phyloP scores from a whole-genome alignment of 148 eudicot genomes.

The Polygonum aviculare region DNA sequence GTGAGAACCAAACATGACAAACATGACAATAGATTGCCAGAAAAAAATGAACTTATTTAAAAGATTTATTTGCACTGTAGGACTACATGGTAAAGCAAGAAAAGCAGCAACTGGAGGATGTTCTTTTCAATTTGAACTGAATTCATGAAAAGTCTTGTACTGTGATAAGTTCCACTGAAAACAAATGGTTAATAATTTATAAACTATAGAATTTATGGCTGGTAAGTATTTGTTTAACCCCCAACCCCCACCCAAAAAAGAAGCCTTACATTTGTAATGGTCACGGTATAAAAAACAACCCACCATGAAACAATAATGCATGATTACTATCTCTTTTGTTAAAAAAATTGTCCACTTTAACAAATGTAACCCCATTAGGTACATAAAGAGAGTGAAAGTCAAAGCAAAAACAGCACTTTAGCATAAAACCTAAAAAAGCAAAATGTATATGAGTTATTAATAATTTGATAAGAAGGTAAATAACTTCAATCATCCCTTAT shows the following conservation, averaged over 20 bases:
- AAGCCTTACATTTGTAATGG: background rate
- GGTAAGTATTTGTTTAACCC: too few species aligned
- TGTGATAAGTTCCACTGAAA: background rate
- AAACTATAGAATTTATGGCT: background rate
- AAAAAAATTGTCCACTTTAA: conserved; percentile 71
- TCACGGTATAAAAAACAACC: background rate
- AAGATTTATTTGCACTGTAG: background rate
- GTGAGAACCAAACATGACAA: background rate
- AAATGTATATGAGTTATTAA: background rate
- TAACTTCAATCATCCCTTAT: background rate
- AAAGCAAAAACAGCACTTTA: background rate
- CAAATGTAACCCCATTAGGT: conserved; percentile 79
- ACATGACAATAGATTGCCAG: background rate
- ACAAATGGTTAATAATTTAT: background rate
- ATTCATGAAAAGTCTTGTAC: background rate
- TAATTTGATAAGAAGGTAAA: background rate
- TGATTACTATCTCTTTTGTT: conserved; percentile 74
- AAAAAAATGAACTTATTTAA: background rate
- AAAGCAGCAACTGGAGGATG: background rate
- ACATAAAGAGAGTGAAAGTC: conserved; percentile 37
- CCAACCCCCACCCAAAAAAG: too few species aligned
- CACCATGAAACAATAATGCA: conserved; percentile 81
- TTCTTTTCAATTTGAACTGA: background rate
- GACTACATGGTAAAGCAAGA: background rate
- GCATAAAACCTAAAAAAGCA: background rate